phyloP scores from a whole-genome alignment of 75 land plant genomes.

The Isoetes taiwanensis region DNA sequence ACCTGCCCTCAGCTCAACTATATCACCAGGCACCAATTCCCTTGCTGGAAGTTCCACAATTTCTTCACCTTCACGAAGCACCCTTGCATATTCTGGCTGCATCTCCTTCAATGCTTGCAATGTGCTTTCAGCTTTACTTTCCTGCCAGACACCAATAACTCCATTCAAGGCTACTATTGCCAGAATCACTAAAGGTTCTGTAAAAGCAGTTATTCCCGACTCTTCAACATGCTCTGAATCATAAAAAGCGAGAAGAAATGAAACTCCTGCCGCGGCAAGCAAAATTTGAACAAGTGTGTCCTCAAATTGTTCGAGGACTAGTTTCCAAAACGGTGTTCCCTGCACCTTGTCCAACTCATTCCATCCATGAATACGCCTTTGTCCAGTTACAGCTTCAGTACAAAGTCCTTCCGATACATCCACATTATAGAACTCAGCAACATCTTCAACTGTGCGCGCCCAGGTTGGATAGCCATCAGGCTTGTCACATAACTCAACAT shows the following conservation, averaged over 20 bases:
- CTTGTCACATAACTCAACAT: too few species aligned
- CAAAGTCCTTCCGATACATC: slow-evolving; percentile 22
- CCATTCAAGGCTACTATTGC: slow-evolving; percentile 63
- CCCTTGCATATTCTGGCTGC: slow-evolving; percentile 57
- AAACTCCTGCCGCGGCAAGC: slow-evolving; percentile 63
- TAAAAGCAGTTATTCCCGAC: slow-evolving; percentile 48
- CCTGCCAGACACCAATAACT: slow-evolving; percentile 87
- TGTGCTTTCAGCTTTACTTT: slow-evolving; percentile 79
- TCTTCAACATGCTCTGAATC: slow-evolving; percentile 30
- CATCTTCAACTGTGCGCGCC: slow-evolving; percentile 35
- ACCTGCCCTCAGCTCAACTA: slow-evolving; percentile 51
- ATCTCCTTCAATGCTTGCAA: slow-evolving; percentile 64
- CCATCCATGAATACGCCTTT: slow-evolving; percentile 33
- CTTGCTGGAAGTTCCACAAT: slow-evolving; percentile 43
- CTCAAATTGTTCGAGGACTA: slow-evolving; percentile 67
- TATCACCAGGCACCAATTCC: slow-evolving; percentile 74
- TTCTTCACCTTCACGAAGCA: slow-evolving; percentile 35
- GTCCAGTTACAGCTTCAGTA: slow-evolving; percentile 22
- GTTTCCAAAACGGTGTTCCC: slow-evolving; percentile 40
- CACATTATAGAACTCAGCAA: slow-evolving; percentile 32
- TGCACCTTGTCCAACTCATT: slow-evolving; percentile 68
- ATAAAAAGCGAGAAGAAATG: slow-evolving; percentile 55
- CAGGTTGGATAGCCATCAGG: slow-evolving; percentile 40
- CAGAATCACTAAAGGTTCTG: slow-evolving; percentile 70
- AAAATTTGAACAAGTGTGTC: slow-evolving; percentile 76